Conservation (phyloP, 306 rosid species). For the Prunus davidiana region DNA sequence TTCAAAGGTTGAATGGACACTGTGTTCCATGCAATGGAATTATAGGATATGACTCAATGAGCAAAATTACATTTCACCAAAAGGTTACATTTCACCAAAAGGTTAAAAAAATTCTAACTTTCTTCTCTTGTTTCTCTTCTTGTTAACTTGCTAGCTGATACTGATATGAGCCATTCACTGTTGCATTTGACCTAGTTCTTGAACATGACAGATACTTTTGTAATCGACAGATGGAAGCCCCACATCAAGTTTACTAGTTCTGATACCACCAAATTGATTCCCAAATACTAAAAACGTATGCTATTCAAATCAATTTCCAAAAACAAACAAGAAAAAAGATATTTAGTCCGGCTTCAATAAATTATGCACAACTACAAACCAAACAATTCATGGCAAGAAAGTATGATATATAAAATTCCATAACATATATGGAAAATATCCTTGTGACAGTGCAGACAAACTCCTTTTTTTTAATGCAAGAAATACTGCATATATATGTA, state of each 20-base stretch:
- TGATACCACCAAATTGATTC: constrained; percentile 25
- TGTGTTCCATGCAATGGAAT: neutral
- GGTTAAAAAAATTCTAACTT: neutral
- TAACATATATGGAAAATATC: neutral
- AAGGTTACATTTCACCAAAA: neutral
- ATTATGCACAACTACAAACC: neutral
- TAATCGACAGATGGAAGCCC: constrained; percentile 14
- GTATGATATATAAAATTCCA: neutral
- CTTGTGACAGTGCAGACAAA: neutral
- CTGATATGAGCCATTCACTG: neutral
- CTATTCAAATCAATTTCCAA: constrained; percentile 2
- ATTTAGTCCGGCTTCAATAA: constrained; percentile 13
- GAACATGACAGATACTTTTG: neutral
- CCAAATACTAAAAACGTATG: neutral
- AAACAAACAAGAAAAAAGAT: neutral
- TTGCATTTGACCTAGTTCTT: neutral
- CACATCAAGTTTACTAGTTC: constrained; percentile 5
- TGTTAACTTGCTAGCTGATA: neutral
- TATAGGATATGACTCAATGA: neutral
- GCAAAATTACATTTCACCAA: neutral
- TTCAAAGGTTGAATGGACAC: too few species aligned
- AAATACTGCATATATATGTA: neutral
- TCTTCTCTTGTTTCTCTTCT: neutral
- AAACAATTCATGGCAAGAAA: neutral
- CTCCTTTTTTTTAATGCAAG: neutral